Conservation (phyloP, 2,329 filamentous ascomycete species). For the Aspergillus fructus region DNA sequence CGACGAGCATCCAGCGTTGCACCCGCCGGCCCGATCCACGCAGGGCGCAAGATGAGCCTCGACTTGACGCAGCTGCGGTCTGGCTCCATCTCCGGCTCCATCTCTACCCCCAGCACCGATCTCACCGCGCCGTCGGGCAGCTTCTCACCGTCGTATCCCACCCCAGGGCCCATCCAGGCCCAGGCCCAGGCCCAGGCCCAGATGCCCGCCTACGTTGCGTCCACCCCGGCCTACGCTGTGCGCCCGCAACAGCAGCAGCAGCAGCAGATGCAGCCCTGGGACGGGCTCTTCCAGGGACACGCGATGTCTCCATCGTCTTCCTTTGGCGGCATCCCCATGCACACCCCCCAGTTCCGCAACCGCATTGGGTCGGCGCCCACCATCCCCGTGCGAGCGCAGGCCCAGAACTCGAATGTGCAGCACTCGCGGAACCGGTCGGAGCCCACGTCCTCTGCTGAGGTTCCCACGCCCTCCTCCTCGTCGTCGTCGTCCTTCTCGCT, state of each 20-base stretch:
- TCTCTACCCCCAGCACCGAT: conserved; percentile 23
- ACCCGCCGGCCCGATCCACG: conserved; percentile 27
- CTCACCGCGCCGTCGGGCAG: conserved; percentile 28
- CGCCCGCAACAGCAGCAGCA: background rate
- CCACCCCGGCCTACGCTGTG: conserved; percentile 17
- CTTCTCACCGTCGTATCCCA: conserved; percentile 25
- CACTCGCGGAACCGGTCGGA: conserved; percentile 24
- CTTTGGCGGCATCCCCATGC: conserved; percentile 19
- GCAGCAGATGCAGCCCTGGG: conserved; percentile 20
- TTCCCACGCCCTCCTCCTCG: background rate
- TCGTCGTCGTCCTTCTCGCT: background rate
- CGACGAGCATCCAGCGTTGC: conserved; percentile 29
- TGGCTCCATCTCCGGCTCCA: conserved; percentile 13
- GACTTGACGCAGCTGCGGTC: conserved; percentile 32
- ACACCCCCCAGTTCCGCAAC: conserved; percentile 30
- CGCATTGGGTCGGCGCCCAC: conserved; percentile 36
- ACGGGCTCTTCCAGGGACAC: conserved; percentile 22
- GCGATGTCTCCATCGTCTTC: conserved; percentile 21
- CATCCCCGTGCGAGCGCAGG: conserved; percentile 23
- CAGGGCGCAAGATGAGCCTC: conserved; percentile 37
- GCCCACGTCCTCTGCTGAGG: background rate
- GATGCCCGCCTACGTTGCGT: conserved; percentile 28
- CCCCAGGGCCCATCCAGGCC: conserved; percentile 18
- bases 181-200: conserved; percentile 19
- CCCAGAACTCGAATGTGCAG: background rate